Base-by-base conservation (phyloP, 2,329 filamentous ascomycete genomes). In the Chaetothyriales sp. region DNA sequence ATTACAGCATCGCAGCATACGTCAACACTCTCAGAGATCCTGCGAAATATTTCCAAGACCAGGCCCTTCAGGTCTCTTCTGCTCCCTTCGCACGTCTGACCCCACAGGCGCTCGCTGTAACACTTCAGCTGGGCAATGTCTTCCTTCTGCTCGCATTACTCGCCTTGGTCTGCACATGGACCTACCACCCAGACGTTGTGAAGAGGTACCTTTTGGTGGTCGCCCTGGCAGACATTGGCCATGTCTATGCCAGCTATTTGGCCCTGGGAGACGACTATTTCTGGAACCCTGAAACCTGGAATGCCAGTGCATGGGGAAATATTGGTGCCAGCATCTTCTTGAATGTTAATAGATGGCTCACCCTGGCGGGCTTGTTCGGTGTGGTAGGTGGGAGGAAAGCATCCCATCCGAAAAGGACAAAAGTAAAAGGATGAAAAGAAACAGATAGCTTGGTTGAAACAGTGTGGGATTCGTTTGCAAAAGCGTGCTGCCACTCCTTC, bases 221-320 rank as follows among this genome's bases (percentile, higher is more conserved):
- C 19, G 78, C 77, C 60, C 60, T 77, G 44, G 82, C 78, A 18
- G 83, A 87, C 60, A 68, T 86, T 55, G 79, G 80, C 2, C 83
- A 87, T 62, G 67, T 87, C 22, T 77, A 72, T 47, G 71, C 81
- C 53, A 83, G 77, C 15, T 78, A 76, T 52, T 66, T 69, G 59
- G 74, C 72, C 5, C 70, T 86, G 55, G 82, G 80, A 7, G 70
- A 69, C 61, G 70, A 76, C 8, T 67, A 67, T 32, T 72, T 77
- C 46, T 55, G 76, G 44, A 73, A 78, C 57, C 65, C 82, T 9
- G 65, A 60, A 3, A 67, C 64, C 19, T 87, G 83, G 83, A 86
- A 85, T 63, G 68, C 74, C 32, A 75, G 83, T 70, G 76, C 80
- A n/a, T 84, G 79, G 78, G 84, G 83, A 2, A 87, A 87, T 60